phyloP scores from a whole-genome alignment of 2,329 filamentous ascomycete species.

The Hypoxylon rubiginosum region DNA sequence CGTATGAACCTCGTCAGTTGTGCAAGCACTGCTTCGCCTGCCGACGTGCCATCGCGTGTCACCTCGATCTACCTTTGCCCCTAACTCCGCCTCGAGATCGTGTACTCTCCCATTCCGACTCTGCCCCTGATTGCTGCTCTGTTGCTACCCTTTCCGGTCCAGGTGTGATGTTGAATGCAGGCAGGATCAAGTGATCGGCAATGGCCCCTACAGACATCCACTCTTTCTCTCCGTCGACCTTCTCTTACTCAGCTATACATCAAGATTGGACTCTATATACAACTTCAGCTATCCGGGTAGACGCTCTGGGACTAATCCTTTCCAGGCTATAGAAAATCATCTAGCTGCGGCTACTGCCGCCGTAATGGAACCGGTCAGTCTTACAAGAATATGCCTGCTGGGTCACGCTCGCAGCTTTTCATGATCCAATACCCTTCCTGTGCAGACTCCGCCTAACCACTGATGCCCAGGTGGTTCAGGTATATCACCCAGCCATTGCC shows the following conservation, averaged over 20 bases:
- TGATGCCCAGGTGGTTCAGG: constrained; percentile 26
- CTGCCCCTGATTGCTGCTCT: constrained; percentile 19
- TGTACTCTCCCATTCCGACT: constrained; percentile 18
- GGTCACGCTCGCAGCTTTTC: constrained; percentile 31
- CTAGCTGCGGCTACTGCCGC: constrained; percentile 68
- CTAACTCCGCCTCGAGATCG: constrained; percentile 24
- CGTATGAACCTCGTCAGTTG: constrained; percentile 24
- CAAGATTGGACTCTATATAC: constrained; percentile 7
- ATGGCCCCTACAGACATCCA: constrained; percentile 4
- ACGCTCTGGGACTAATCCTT: constrained; percentile 30
- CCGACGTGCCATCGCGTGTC: constrained; percentile 37
- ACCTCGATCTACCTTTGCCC: constrained; percentile 28
- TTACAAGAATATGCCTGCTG: constrained; percentile 58
- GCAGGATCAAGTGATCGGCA: constrained; percentile 37
- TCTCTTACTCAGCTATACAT: constrained; percentile 35
- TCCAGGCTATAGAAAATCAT: constrained; percentile 66
- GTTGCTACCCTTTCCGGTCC: constrained; percentile 11
- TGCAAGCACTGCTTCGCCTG: constrained; percentile 23
- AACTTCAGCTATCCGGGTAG: constrained; percentile 23
- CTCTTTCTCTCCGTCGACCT: constrained; percentile 14
- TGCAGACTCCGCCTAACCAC: constrained; percentile 25
- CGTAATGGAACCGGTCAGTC: constrained; percentile 63
- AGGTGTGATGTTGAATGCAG: constrained; percentile 26
- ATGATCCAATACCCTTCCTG: constrained; percentile 19
- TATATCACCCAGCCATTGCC: constrained; percentile 33